phyloP scores from a whole-genome alignment of 371 early-diverging fungal genomes.

The Encephalitozoon hellem region DNA sequence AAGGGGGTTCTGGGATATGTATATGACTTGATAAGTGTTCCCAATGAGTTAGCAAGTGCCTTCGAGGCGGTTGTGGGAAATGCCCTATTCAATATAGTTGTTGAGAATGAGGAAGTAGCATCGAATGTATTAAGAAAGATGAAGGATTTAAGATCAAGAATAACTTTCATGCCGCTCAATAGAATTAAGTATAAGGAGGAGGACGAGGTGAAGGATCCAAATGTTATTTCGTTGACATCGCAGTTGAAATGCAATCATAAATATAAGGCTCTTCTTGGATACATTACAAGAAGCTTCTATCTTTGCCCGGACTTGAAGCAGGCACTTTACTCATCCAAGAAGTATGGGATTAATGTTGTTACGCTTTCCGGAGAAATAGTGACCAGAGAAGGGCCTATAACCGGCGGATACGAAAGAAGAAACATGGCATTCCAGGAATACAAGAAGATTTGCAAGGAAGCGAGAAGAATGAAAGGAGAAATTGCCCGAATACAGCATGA shows the following conservation, averaged over 20 bases:
- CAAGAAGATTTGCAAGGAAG: constrained; percentile 30
- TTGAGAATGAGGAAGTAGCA: constrained; percentile 81
- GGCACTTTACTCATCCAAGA: constrained; percentile 28
- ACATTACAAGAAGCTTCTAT: constrained; percentile 49
- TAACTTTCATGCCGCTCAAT: constrained; percentile 88
- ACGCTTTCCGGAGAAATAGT: constrained; percentile 57
- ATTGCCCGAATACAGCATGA: background rate
- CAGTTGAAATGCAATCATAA: constrained; percentile 42
- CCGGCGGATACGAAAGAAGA: constrained; percentile 56
- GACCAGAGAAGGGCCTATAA: constrained; percentile 47
- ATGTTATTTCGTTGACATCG: constrained; percentile 6
- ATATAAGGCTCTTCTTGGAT: constrained; percentile 33
- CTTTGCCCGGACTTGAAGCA: constrained; percentile 46
- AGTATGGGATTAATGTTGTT: constrained; percentile 52
- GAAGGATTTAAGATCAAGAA: constrained; percentile 66
- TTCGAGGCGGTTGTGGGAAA: constrained; percentile 49
- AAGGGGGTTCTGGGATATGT: constrained; percentile 63
- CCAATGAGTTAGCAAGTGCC: constrained; percentile 48
- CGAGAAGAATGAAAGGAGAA: constrained; percentile 7
- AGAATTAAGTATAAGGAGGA: constrained; percentile 3
- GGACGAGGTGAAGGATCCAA: constrained; percentile 13
- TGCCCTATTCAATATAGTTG: constrained; percentile 87
- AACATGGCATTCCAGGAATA: constrained; percentile 30
- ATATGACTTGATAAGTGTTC: constrained; percentile 53
- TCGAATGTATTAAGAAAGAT: constrained; percentile 68